Conservation (phyloP, 768 basidiomycete genomes). For the Tylopilus vinaceipallidus region DNA sequence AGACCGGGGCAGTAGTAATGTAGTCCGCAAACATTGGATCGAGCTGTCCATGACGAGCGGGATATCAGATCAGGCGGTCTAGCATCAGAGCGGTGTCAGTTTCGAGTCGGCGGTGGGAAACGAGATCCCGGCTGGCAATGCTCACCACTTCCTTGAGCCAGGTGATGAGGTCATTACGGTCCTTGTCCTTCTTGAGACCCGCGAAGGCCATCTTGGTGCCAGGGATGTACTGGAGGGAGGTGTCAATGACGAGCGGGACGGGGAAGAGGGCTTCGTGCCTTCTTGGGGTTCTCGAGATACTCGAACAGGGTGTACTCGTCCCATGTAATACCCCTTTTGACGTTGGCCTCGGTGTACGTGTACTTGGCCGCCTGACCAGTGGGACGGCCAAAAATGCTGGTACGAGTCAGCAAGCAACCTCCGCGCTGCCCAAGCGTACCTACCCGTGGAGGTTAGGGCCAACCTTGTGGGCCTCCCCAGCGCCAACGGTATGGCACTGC, state of each 20-base stretch:
- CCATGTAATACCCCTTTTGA: conserved; percentile 93
- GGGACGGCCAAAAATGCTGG: conserved; percentile 80
- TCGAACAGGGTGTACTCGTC: conserved; percentile 88
- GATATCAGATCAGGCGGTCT: conserved; percentile 30
- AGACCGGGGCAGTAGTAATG: conserved; percentile 27
- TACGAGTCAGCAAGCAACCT: not conserved
- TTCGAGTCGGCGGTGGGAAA: too few species aligned
- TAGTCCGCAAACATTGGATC: too few species aligned
- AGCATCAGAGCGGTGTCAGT: not conserved
- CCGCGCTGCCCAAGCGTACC: conserved; percentile 25
- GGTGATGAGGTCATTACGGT: conserved; percentile 91
- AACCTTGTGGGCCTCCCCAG: conserved; percentile 80
- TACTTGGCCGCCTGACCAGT: conserved; percentile 83
- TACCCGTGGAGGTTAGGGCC: conserved; percentile 96
- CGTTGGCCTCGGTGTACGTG: conserved; percentile 92
- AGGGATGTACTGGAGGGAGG: conserved; percentile 70
- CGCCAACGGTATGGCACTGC: conserved; percentile 88
- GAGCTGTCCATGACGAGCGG: conserved; percentile 14
- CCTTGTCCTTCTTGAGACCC: conserved; percentile 98
- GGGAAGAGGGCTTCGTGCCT: conserved; percentile 47
- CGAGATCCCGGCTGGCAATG: not conserved
- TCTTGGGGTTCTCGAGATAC: conserved; percentile 96
- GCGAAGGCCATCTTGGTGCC: conserved; percentile 99
- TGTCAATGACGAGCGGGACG: not conserved
- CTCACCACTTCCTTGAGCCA: conserved; percentile 74